Base-by-base conservation (phyloP, 306 rosid species). In the Cicer arietinum region DNA sequence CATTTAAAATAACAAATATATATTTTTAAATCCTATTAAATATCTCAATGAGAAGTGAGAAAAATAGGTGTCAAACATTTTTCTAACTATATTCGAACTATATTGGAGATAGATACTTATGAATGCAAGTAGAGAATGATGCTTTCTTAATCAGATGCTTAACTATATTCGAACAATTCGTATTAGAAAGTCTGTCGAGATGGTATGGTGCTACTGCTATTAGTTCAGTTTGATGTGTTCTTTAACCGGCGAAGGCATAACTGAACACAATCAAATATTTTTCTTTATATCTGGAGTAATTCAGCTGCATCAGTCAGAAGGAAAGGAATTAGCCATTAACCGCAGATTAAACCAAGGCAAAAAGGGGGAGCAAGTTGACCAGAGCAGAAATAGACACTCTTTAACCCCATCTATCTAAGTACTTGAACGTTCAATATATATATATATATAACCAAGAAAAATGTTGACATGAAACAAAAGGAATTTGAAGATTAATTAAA, bases 381-480 rank as follows among this genome's bases (percentile, higher is more conserved):
- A 25, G 30, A 25, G 30, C 16, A 60, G 58, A 72, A 45, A 56
- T 12, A 40, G 6, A 11, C 5, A 14, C 30, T 10, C 7, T 50
- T 35, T 8, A 37, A 3, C 42, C 30, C 4, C 35, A 25, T 25
- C 39, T 0, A 4, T 42, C 58, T 56, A 59, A 60, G 9, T 66
- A 48, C 59, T 16, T 44, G 17, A 30, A 43, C 42, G 14, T 53
- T 57, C 43, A 30, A 56, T 17, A 67, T 65, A 71, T 18, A 18
- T 18, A 70, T 18, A 18, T 47, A 45, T 9, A 41, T 5, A 35
- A 65, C 70, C 70, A 74, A 67, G 71, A 67, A 57, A 69, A 45
- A 20, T 61, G 42, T 22, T 14, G 10, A 41, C 39, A 57, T 16
- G 25, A 43, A 20, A 73, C 56, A 64, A 7, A 48, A 35, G 39